These are phyloP conservation scores for Chloropicon primus DNA, from an alignment of 139 green algal species.

Conservation along the genomic window DNA sequence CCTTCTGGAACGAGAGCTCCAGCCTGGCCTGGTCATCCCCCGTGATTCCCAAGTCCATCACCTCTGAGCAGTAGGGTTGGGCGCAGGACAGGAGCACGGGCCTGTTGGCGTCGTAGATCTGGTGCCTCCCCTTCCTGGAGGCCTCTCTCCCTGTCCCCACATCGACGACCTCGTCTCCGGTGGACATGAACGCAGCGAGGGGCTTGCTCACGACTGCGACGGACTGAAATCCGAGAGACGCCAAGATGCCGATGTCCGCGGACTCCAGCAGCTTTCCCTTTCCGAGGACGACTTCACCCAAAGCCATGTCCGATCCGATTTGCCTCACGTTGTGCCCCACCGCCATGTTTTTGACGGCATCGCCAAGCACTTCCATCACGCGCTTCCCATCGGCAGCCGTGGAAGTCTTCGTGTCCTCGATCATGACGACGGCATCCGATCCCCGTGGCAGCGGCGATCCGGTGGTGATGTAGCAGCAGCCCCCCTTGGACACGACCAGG, in stretches of 20 bases:
- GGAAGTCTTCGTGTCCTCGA: slow-evolving; percentile 19
- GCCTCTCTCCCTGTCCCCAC: slow-evolving; percentile 9
- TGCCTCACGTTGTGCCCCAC: slow-evolving; percentile 25
- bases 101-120: slow-evolving; percentile 83
- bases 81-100: slow-evolving; percentile 74
- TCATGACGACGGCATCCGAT: slow-evolving; percentile 26
- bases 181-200: slow-evolving; percentile 75
- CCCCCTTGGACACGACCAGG: neutral
- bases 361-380: slow-evolving; percentile 13
- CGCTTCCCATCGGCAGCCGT: neutral
- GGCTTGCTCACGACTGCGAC: slow-evolving; percentile 28
- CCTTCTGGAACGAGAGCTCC: slow-evolving; percentile 33
- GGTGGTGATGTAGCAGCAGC: slow-evolving; percentile 15
- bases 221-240: slow-evolving; percentile 54
- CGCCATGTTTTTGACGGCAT: slow-evolving; percentile 4
- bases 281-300: slow-evolving; percentile 46
- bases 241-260: slow-evolving; percentile 80
- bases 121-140: slow-evolving; percentile 32
- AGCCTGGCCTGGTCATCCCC: slow-evolving; percentile 42
- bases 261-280: slow-evolving; percentile 50
- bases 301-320: slow-evolving; percentile 22
- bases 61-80: slow-evolving; percentile 20
- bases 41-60: slow-evolving; percentile 66
- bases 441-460: slow-evolving; percentile 24
- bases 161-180: slow-evolving; percentile 63